Base-by-base conservation (phyloP, 345 rosid species). In the Eucalyptus globulus region DNA sequence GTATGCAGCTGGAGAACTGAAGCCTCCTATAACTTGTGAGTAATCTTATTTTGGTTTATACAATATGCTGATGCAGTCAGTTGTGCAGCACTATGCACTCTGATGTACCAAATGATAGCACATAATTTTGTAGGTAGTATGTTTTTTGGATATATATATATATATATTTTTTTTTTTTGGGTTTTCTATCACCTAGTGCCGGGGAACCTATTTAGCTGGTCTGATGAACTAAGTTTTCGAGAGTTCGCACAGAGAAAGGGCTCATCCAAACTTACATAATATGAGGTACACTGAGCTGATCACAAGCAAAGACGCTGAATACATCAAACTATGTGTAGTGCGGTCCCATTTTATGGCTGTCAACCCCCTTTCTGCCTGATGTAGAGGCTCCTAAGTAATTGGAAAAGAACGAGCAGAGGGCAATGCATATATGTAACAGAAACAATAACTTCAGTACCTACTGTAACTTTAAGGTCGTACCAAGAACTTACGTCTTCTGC, bases 1-100 rank as follows among this genome's bases (percentile, higher is more conserved):
- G 93, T 97, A 97, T 92, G 97, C 99, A 67, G 98, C 96, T 62
- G 98, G 99, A 90, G 99, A 97, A 91, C 99, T 97, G 90, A 97
- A 95, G 96, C 99, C 99, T 21, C 99, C 99, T 86, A 91, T 94
- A 67, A 94, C 95, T 86, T 95, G 99, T 96, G 53, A 92, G 98
- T 93, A 88, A n/a, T 87, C 43, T 83, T 49, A n/a, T 49, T 89
- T 76, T 76, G 47, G 83, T 37, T 76, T 37, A 21, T 37, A 76
- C 27, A 21, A 76, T 37, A 44, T 76, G 21, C 83, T 37, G 83
- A 10, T 37, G 14, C 43, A 67, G 37, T 65, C 3, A 3, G 37
- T 65, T 65, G 76, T 67, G 80, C 6, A 3, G 43, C 43, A 9
- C 80, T 16, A 17, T 2, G 6, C 83, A 76, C 37, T 65, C 76